Percentiles rank a stretch among this genome's conserved stretches.
These are phyloP conservation scores for Nelumbo lutea DNA, from an alignment of 164 flowering plant genomes.

Conservation along the genomic window DNA sequence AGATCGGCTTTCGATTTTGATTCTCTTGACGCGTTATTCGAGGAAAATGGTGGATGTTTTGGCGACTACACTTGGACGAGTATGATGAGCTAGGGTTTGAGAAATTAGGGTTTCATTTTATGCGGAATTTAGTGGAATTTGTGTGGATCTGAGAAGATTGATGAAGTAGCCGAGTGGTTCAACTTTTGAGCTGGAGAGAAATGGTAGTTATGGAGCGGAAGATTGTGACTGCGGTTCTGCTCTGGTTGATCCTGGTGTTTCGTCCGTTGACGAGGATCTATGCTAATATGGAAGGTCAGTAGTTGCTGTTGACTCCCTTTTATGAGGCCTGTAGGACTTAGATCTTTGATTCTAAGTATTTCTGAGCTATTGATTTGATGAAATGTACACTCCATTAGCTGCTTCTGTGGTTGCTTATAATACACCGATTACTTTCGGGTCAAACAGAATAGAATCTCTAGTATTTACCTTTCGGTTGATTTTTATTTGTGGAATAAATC, in stretches of 20 bases:
- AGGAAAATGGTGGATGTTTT: conserved; percentile 22
- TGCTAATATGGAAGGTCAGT: conserved; percentile 29
- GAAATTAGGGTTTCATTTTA: conserved; percentile 11
- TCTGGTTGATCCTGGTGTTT: conserved; percentile 26
- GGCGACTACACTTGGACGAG: not conserved
- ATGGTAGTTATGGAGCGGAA: conserved; percentile 23
- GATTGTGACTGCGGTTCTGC: conserved; percentile 10
- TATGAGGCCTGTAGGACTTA: not conserved
- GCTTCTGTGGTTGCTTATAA: not conserved
- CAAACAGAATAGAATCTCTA: not conserved
- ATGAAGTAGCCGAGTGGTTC: conserved; percentile 5
- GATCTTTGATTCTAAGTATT: conserved; percentile 1
- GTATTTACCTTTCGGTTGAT: not conserved
- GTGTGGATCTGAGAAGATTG: conserved; percentile 4
- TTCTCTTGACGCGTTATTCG: conserved; percentile 1
- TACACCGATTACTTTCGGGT: not conserved
- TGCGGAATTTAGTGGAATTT: not conserved
- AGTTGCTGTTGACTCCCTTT: not conserved
- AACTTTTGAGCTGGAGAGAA: conserved; percentile 4
- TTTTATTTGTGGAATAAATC: not conserved
- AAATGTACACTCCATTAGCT: not conserved
- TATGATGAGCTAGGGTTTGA: conserved; percentile 14
- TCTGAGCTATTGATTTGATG: not conserved
- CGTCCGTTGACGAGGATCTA: conserved; percentile 23
- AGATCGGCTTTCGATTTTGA: conserved; percentile 11